Conservation (phyloP, 106 monocot species). For the Triglochin maritima region DNA sequence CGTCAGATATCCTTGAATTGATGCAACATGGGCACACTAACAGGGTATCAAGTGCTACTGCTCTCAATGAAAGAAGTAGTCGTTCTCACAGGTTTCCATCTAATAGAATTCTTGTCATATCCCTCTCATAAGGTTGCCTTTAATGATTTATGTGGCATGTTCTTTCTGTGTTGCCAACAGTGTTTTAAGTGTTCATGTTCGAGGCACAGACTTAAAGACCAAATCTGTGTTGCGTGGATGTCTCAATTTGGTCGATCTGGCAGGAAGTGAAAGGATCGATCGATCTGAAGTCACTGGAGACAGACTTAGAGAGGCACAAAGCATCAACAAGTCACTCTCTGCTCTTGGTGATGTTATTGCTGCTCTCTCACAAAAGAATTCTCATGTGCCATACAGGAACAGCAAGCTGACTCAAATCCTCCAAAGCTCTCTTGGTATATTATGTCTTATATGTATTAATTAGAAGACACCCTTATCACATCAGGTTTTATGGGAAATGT, state of each 20-base stretch:
- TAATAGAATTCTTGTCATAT: background rate
- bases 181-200: slow-evolving; percentile 59
- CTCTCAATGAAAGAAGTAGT: slow-evolving; percentile 72
- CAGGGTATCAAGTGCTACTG: slow-evolving; percentile 56
- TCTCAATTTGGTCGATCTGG: slow-evolving; percentile 76
- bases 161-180: slow-evolving; percentile 30
- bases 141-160: background rate
- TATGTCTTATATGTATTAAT: background rate
- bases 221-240: slow-evolving; percentile 36
- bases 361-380: slow-evolving; percentile 60
- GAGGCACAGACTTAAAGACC: slow-evolving; percentile 45
- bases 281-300: slow-evolving; percentile 80
- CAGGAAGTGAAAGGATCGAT: slow-evolving; percentile 86
- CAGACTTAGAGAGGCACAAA: slow-evolving; percentile 77
- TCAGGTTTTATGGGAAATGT: background rate
- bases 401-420: slow-evolving; percentile 89
- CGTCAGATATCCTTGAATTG: slow-evolving; percentile 50
- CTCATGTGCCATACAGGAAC: slow-evolving; percentile 73
- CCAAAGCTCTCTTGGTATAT: slow-evolving; percentile 66
- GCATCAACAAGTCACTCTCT: slow-evolving; percentile 80
- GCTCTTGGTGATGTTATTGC: slow-evolving; percentile 87
- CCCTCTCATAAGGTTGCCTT: no score
- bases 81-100: slow-evolving; percentile 60
- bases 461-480: background rate
- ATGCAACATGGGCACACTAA: slow-evolving; percentile 56